Evolutionary conservation across 2,329 filamentous ascomycete species (phyloP), one percentile per base, ranked within the genome.

Genomic region (Xylaria sp.): DNA sequence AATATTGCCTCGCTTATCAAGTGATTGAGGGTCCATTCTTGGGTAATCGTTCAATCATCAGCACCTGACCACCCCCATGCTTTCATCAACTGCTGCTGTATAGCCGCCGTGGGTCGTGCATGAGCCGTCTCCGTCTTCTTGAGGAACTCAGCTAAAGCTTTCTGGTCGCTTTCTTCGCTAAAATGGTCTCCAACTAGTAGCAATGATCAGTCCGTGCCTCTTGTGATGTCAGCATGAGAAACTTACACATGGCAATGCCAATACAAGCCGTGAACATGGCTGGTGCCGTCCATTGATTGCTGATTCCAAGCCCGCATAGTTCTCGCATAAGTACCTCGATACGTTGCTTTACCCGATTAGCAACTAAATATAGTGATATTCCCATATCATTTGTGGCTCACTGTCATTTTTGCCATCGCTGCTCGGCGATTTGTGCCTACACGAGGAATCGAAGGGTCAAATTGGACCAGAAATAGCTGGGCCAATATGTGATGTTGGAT

Each of bases 401-500:
- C 79, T 65, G 83, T 81, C 72, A 82, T 80, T 25, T 72, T 70
- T 51, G 76, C 74, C 20, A 82, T 73, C 15, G 81, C 81, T 63
- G 74, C 77, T 65, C 70, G 71, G 38, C 76, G 75, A 47, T 69
- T 76, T 31, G 75, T 73, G 20, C 85, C 86, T 1, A 88, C 76
- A 47, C 81, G 80, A 0, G 86, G 86, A 2, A 85, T 78, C 7
- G 78, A 83, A 0, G 86, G 86, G 71, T 89, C 83, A 68, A 87
- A 87, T 25, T 85, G 84, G 20, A 82, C 78, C 1, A 90, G 80
- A 36, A 90, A 82, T 5, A 89, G 82, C 45, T 83, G 81, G 0
- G 86, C 85, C 2, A 90, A 80, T 63, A 88, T 84, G 70, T 87
- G 84, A 73, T 90, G 87, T 60, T 88, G 87, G 17, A 87, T 79